These are phyloP conservation scores for Didymella exigua DNA, from an alignment of 2,329 filamentous ascomycete genomes.

Conservation along the genomic window DNA sequence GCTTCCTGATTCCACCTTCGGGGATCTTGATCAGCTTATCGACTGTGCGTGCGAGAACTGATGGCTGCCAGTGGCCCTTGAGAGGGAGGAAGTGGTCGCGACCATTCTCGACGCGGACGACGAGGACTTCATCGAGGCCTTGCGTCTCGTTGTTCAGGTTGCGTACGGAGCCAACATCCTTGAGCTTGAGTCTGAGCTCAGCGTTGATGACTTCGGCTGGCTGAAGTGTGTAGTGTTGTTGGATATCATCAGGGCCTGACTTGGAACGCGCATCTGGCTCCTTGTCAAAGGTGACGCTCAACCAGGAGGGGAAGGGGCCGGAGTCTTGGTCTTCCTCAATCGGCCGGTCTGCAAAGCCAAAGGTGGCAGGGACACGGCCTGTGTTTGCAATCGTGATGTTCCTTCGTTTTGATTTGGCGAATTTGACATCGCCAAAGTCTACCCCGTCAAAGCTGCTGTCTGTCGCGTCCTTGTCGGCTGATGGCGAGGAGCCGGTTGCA, in stretches of 20 bases:
- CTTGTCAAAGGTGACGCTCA: slow-evolving; percentile 69
- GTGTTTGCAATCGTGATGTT: slow-evolving; percentile 90
- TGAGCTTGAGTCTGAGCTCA: slow-evolving; percentile 70
- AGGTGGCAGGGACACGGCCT: slow-evolving; percentile 76
- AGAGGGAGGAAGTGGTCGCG: slow-evolving; percentile 91
- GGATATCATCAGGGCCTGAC: slow-evolving; percentile 35
- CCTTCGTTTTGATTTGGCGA: slow-evolving; percentile 67
- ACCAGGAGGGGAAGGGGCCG: slow-evolving; percentile 66
- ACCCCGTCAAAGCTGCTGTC: slow-evolving; percentile 61
- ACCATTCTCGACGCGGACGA: slow-evolving; percentile 81
- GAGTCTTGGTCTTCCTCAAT: slow-evolving; percentile 51
- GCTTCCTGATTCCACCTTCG: slow-evolving; percentile 74
- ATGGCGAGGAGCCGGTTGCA: slow-evolving; percentile 34
- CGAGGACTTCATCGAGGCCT: slow-evolving; percentile 81
- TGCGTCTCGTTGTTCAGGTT: slow-evolving; percentile 71
- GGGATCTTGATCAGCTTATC: slow-evolving; percentile 87
- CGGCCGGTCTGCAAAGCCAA: slow-evolving; percentile 79
- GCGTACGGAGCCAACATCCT: slow-evolving; percentile 66
- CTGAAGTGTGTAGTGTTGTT: slow-evolving; percentile 68
- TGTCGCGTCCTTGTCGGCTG: slow-evolving; percentile 37
- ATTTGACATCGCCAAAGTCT: slow-evolving; percentile 78
- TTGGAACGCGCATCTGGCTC: slow-evolving; percentile 50
- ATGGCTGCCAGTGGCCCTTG: slow-evolving; percentile 77
- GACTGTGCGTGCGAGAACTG: slow-evolving; percentile 83
- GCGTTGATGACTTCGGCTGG: slow-evolving; percentile 83